Conservation (phyloP, 106 monocot species). For the Agapanthus africanus region DNA sequence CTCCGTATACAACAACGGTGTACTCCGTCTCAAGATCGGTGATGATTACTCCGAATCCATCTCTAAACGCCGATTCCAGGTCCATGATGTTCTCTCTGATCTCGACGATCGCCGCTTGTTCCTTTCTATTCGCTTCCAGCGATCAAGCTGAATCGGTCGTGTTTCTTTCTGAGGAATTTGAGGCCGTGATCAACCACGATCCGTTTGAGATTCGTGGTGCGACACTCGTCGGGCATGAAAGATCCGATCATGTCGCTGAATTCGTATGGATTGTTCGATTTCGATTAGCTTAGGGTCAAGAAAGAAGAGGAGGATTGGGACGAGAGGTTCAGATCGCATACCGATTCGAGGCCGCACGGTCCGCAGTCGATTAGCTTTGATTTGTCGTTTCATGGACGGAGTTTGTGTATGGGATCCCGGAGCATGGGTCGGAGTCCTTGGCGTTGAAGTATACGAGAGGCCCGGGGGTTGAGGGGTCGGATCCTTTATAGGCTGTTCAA, state of each 20-base stretch:
- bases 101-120: slow-evolving; percentile 59
- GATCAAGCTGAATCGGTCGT: slow-evolving; percentile 20
- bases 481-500: slow-evolving; percentile 95
- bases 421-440: slow-evolving; percentile 68
- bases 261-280: slow-evolving; percentile 83
- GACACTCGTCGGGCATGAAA: slow-evolving; percentile 19
- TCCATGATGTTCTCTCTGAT: slow-evolving; percentile 77
- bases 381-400: slow-evolving; percentile 79
- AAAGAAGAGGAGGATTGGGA: slow-evolving; percentile 75
- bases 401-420: slow-evolving; percentile 95
- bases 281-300: slow-evolving; percentile 63
- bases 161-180: slow-evolving; percentile 54
- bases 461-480: slow-evolving; percentile 72
- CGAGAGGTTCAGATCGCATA: slow-evolving; percentile 78
- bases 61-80: slow-evolving; percentile 54
- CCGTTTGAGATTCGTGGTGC: slow-evolving; percentile 76
- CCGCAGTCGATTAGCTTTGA: slow-evolving; percentile 89
- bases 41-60: slow-evolving; percentile 40
- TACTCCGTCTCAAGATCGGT: slow-evolving; percentile 82
- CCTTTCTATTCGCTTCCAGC: slow-evolving; percentile 41
- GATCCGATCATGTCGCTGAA: slow-evolving; percentile 72
- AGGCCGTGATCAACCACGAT: slow-evolving; percentile 63
- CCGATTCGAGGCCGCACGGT: slow-evolving; percentile 68
- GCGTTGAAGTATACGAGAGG: slow-evolving; percentile 64
- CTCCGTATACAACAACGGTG: slow-evolving; percentile 56